Evolutionary conservation across 2,329 filamentous ascomycete genomes (phyloP).

Genomic region (Penicillium fuscoglaucum): DNA sequence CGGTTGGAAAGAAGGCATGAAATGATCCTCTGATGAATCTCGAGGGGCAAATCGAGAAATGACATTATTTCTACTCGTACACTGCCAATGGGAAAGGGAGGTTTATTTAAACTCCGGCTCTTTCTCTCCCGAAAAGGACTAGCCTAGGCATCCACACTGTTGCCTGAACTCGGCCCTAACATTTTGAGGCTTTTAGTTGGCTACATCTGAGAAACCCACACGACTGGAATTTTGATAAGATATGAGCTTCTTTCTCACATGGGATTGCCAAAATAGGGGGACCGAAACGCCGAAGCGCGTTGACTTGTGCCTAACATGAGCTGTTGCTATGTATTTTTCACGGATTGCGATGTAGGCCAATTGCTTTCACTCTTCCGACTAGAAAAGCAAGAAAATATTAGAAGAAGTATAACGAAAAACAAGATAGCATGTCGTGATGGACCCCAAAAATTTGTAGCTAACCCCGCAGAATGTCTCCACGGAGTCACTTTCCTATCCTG

Average conservation of each 20-base stretch:
- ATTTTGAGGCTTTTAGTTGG: not conserved
- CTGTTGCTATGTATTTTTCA: not conserved
- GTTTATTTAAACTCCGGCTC: not conserved
- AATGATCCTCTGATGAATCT: constrained; percentile 10
- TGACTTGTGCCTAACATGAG: not conserved
- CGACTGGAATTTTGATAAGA: no score
- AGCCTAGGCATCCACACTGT: constrained; percentile 1
- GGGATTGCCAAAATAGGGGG: not conserved
- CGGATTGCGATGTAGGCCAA: not conserved
- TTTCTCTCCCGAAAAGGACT: not conserved
- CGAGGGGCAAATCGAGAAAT: constrained; percentile 1
- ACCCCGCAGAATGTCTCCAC: not conserved
- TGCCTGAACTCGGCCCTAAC: not conserved
- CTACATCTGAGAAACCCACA: not conserved
- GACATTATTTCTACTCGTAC: not conserved
- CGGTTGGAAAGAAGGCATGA: constrained; percentile 12
- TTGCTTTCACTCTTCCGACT: not conserved
- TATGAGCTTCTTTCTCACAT: not conserved
- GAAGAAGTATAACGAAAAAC: not conserved
- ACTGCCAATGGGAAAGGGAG: not conserved
- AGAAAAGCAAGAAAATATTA: not conserved
- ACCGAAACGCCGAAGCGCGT: not conserved
- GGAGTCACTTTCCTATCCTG: constrained; percentile 5
- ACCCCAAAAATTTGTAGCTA: not conserved
- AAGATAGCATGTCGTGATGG: not conserved